These are phyloP conservation scores for Alopecurus myosuroides DNA, from an alignment of 176 grass and related monocot species.

Conservation along the genomic window DNA sequence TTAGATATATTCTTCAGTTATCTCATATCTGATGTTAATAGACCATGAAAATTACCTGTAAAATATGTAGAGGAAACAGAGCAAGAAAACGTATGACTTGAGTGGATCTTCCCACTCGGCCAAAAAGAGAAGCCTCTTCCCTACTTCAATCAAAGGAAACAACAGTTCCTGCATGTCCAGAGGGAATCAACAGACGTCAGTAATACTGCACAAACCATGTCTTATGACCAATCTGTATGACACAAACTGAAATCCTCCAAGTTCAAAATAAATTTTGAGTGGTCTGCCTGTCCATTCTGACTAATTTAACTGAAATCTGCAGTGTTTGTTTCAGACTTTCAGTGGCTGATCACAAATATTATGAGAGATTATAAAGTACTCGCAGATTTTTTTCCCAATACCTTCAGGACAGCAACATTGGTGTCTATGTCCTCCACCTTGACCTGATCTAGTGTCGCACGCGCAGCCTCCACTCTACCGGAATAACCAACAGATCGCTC, in stretches of 20 bases:
- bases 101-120: slow-evolving; percentile 81
- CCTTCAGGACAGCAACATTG: slow-evolving; percentile 80
- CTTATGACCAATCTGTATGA: not conserved
- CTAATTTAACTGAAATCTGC: not conserved
- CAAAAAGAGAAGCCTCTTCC: slow-evolving; percentile 55
- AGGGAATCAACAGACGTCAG: not conserved
- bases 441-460: slow-evolving; percentile 73
- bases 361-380: not conserved
- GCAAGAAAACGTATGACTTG: slow-evolving; percentile 74
- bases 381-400: not conserved
- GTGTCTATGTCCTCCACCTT: slow-evolving; percentile 87
- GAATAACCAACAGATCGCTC: slow-evolving; percentile 71
- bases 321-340: not conserved
- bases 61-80: slow-evolving; percentile 60
- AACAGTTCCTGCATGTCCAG: slow-evolving; percentile 74
- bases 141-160: slow-evolving; percentile 83
- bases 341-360: not conserved
- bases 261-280: not conserved
- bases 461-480: slow-evolving; percentile 53
- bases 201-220: not conserved
- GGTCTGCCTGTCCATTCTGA: not conserved
- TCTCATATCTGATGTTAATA: no score
- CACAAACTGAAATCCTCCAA: not conserved
- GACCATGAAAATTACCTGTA: slow-evolving; percentile 46
- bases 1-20: no score